phyloP scores from a whole-genome alignment of 2,329 filamentous ascomycete genomes.

The Aspergillus glaucus region DNA sequence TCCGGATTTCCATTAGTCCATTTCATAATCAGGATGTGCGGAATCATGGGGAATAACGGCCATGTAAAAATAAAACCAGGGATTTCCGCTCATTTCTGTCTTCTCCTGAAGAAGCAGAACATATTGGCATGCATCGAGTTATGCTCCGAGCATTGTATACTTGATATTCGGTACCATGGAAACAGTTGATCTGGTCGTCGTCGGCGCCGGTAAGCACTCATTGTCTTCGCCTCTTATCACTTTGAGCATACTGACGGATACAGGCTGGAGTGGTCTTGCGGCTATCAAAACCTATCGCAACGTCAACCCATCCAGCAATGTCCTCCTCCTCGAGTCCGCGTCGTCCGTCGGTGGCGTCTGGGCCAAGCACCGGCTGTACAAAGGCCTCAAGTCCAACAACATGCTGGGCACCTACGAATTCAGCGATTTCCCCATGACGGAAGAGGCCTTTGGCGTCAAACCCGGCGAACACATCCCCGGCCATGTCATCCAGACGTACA shows the following conservation, averaged over 20 bases:
- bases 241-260: constrained; percentile 20
- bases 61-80: background rate
- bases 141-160: too few relatives aligned
- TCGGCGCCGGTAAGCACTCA: constrained; percentile 20
- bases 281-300: constrained; percentile 57
- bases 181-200: constrained; percentile 21
- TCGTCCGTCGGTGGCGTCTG: constrained; percentile 62
- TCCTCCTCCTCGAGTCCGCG: constrained; percentile 55
- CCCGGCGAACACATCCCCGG: constrained; percentile 56
- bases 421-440: constrained; percentile 65
- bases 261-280: constrained; percentile 52
- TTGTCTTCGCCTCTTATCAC: background rate
- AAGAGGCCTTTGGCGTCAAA: constrained; percentile 44
- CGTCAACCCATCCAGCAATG: constrained; percentile 50
- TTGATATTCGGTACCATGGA: constrained; percentile 14
- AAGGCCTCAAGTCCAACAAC: constrained; percentile 67
- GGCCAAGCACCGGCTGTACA: constrained; percentile 60
- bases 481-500: constrained; percentile 49
- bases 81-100: background rate
- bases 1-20: too few relatives aligned
- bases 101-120: background rate
- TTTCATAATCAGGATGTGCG: too few relatives aligned
- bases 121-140: background rate
- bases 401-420: constrained; percentile 67
- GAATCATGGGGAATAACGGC: background rate